Percentiles rank a stretch among this genome's conserved stretches.
phyloP scores from a whole-genome alignment of 805 yeast genomes.

The Nakazawaea populi region DNA sequence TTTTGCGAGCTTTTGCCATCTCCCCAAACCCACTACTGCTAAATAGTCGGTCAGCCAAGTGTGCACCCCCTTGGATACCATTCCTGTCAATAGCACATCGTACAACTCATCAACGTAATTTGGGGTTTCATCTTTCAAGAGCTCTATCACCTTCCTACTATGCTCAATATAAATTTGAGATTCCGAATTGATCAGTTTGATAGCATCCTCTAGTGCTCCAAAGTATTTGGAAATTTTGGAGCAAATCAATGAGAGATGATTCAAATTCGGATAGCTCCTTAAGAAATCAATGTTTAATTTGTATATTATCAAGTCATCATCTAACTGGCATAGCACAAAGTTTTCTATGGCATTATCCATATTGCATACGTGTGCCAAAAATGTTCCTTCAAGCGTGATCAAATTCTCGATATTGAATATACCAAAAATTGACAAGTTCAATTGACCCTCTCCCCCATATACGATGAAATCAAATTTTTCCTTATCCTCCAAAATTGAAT shows the following conservation, averaged over 20 bases:
- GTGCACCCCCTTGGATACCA: conserved; percentile 40
- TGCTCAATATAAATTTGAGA: conserved; percentile 32
- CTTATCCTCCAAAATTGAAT: conserved; percentile 18
- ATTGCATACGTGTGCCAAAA: conserved; percentile 15
- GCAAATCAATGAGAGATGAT: conserved; percentile 23
- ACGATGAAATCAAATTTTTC: conserved; percentile 23
- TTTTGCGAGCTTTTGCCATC: conserved; percentile 47
- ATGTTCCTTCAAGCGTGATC: conserved; percentile 10
- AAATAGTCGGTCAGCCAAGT: conserved; percentile 61
- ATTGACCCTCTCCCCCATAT: conserved; percentile 18
- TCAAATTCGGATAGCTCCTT: conserved; percentile 18
- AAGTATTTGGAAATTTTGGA: conserved; percentile 29
- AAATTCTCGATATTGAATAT: conserved; percentile 24
- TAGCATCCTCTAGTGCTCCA: conserved; percentile 27
- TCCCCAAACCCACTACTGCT: conserved; percentile 59
- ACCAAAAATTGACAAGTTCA: conserved; percentile 25
- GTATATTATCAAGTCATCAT: conserved; percentile 15
- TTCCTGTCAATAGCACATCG: conserved; percentile 47
- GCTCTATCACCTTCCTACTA: conserved; percentile 25
- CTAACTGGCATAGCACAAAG: conserved; percentile 18
- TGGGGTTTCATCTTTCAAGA: conserved; percentile 28
- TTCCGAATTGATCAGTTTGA: conserved; percentile 22
- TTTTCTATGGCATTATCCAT: conserved; percentile 18
- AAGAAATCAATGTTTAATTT: conserved; percentile 23
- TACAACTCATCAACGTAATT: conserved; percentile 35